A percentile compares a stretch with the other conserved stretches of the same genome.
Evolutionary conservation across 78 protist species (phyloP).

Genomic region (Mastigamoeba balamuthi): DNA sequence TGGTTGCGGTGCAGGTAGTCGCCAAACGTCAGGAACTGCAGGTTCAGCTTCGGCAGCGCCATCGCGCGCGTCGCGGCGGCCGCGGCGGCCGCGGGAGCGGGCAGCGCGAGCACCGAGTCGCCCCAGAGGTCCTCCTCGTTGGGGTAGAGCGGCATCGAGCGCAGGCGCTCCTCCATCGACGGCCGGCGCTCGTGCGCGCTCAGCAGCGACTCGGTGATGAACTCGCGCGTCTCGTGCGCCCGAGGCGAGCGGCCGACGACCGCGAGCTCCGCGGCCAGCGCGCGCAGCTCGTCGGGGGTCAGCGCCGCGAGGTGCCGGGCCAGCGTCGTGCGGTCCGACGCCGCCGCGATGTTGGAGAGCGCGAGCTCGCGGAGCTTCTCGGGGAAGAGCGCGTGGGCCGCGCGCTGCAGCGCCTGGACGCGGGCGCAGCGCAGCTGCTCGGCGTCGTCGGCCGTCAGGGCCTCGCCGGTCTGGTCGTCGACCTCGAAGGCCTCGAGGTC

Average conservation of each 20-base stretch:
- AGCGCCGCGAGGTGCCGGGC: conserved; percentile 3
- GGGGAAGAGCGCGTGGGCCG: conserved; percentile 28
- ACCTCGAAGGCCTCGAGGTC: conserved; percentile 34
- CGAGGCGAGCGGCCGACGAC: neutral
- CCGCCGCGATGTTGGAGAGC: conserved; percentile 40
- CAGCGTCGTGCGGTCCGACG: conserved; percentile 3
- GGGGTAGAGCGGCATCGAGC: conserved; percentile 69
- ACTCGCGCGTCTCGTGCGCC: neutral
- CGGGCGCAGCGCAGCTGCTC: conserved; percentile 26
- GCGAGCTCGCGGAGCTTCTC: conserved; percentile 52
- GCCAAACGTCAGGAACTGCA: conserved; percentile 86
- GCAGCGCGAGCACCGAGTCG: too few relatives aligned
- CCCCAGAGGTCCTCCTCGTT: too few relatives aligned
- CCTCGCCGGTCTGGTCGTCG: conserved; percentile 68
- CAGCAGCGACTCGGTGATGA: conserved; percentile 31
- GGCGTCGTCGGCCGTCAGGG: conserved; percentile 50
- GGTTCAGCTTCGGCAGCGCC: conserved; percentile 80
- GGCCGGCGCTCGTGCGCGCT: neutral
- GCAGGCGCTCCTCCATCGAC: conserved; percentile 48
- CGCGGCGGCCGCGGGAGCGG: too few relatives aligned
- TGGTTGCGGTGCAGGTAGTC: conserved; percentile 89
- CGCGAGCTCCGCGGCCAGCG: neutral
- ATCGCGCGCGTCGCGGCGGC: conserved; percentile 19
- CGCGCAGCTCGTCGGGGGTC: neutral
- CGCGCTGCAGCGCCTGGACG: conserved; percentile 46